Evolutionary conservation across 2,329 filamentous ascomycete species (phyloP), one percentile per base, ranked within the genome.

Genomic region (Aspergillus amoenus): DNA sequence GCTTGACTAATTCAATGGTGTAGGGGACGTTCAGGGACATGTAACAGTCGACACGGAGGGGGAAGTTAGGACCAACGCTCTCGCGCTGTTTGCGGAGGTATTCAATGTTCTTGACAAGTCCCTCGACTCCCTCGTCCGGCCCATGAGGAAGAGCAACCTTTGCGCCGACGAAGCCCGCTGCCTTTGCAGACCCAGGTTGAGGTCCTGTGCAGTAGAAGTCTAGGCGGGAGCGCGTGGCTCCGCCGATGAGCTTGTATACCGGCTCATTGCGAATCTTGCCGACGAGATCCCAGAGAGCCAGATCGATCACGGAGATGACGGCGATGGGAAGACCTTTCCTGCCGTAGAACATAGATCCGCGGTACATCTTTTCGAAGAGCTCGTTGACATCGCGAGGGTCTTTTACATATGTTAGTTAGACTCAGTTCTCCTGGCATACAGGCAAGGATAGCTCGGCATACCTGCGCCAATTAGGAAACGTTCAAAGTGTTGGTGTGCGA

Each of bases 131-230:
- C 70, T 97, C 93, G 48, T 93, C 92, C 1, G 93, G 90, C 64
- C 91, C 93, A 74, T 91, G 95, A 11, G 93, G 93, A 34, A 97
- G 81, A 3, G 93, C 89, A 15, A 97, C 90, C 77, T 97, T 97
- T 66, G 87, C 91, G 47, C 91, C 93, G 78, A 87, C 90, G 79
- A 97, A 97, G 1, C 93, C 93, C 86, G 93, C 93, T 3, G 81
- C 81, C 75, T 91, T 90, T 42, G 93, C 91, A 0, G 90, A 86
- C 5, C 82, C 81, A 5, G 93, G 91, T 65, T 93, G 88, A 2
- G 93, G 93, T 0, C 92, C 92, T 1, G 93, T 97, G 82, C 93
- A 97, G 83, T 97, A 97, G 74, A 97, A 97, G 76, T 93, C 80
- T 64, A 97, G 81, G 57, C 88, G 85, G 62, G 93, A 86, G 63